A percentile compares a stretch with the other conserved stretches of the same genome.
These are phyloP conservation scores for Globisporangium carolinianum DNA, from an alignment of 352 stramenopile species.

Conservation along the genomic window DNA sequence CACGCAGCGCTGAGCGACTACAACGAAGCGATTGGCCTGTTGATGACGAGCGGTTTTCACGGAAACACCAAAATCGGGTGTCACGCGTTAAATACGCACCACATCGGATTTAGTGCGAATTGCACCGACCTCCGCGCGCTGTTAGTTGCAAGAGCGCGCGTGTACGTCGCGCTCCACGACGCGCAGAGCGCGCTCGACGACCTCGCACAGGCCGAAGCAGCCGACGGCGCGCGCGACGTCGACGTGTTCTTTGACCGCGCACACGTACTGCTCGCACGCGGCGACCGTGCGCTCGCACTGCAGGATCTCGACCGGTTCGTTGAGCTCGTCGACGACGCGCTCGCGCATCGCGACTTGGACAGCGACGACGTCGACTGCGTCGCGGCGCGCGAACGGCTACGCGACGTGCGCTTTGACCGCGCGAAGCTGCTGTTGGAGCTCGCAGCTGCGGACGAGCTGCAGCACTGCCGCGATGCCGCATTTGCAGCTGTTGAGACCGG, in stretches of 20 bases:
- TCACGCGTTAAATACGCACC: too few species aligned
- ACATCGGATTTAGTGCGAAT: too few species aligned
- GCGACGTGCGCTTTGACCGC: constrained; percentile 56
- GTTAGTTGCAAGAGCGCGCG: constrained; percentile 43
- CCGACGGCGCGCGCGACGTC: constrained; percentile 39
- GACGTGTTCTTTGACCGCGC: constrained; percentile 60
- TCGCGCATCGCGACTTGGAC: constrained; percentile 17
- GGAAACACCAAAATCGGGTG: background rate
- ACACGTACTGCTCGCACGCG: constrained; percentile 38
- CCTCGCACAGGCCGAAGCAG: constrained; percentile 33
- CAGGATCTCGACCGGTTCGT: constrained; percentile 60
- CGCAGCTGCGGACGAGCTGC: constrained; percentile 39
- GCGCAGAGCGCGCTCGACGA: constrained; percentile 46
- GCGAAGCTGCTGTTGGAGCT: constrained; percentile 48
- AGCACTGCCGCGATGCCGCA: constrained; percentile 7
- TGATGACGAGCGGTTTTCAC: background rate
- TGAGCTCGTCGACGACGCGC: constrained; percentile 58
- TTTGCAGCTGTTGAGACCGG: too few species aligned
- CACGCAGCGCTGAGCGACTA: constrained; percentile 58
- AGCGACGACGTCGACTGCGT: background rate
- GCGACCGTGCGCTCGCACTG: constrained; percentile 38
- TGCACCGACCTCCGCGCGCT: constrained; percentile 29
- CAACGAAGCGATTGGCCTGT: constrained; percentile 39
- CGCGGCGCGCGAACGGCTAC: constrained; percentile 18
- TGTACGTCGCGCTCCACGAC: constrained; percentile 52